Evolutionary conservation across 495 filamentous ascomycete genomes (phyloP).

Genomic region (Cercophora samala): DNA sequence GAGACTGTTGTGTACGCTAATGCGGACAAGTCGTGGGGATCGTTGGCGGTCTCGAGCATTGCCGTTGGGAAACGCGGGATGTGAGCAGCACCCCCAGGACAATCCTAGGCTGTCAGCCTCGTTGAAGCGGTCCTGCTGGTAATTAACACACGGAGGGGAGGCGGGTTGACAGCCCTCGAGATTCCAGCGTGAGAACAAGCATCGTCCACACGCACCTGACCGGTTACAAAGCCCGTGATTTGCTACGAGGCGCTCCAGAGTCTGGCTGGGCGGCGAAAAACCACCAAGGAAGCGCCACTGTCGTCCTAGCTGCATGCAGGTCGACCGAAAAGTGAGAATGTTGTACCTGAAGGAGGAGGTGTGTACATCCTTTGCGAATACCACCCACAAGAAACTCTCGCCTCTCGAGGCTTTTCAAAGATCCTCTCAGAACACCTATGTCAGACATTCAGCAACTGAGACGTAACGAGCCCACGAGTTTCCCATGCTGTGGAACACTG

Average conservation of each 20-base stretch:
- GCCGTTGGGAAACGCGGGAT: conserved; percentile 5
- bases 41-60: background rate
- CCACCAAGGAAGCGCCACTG: conserved; percentile 23
- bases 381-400: no score
- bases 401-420: background rate
- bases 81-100: background rate
- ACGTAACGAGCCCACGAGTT: background rate
- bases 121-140: background rate
- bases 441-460: background rate
- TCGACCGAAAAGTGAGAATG: conserved; percentile 27
- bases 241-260: conserved; percentile 11
- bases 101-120: background rate
- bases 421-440: background rate
- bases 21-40: conserved; percentile 3
- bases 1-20: background rate
- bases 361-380: background rate
- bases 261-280: conserved; percentile 16
- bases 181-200: background rate
- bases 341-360: conserved; percentile 16
- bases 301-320: conserved; percentile 28
- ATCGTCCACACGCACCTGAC: conserved; percentile 23
- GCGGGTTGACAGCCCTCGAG: background rate
- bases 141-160: conserved; percentile 1
- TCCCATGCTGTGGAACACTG: background rate
- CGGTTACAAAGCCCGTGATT: conserved; percentile 17